Base-by-base conservation (phyloP, 2,329 filamentous ascomycete genomes). In the Purpureocillium lavendulum region DNA sequence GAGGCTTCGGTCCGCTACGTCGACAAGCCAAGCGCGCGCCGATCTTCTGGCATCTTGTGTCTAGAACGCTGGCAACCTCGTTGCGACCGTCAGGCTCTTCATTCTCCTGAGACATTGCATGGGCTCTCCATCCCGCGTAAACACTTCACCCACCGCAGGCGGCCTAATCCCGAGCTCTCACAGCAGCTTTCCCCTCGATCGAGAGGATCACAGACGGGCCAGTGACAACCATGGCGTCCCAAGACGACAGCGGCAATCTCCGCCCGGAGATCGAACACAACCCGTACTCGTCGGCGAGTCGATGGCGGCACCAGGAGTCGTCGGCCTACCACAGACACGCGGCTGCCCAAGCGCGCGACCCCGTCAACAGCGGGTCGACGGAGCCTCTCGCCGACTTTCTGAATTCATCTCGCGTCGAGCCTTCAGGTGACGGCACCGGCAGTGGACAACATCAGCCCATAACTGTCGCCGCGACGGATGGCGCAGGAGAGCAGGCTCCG, bases 291-390 rank as follows among this genome's bases (percentile, higher is more conserved):
- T 81, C 77, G 8, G 51, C 68, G 31, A 78, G 63, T 52, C 65
- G 65, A 49, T 82, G 78, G 78, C 71, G 77, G 40, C 78, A 82
- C 53, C 73, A 80, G 53, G 78, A 82, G 54, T 81, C 77, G 1
- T 63, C 64, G 11, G 64, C 73, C 28, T 82, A 67, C 52, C 66
- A 67, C 36, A 66, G 67, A 37, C 62, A 71, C 52, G 74, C 73
- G 28, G 65, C 43, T 14, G 49, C 55, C 26, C 40, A 52, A 24
- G 53, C 53, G 21, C 57, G 57, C 42, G 56, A 57, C 31, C 54
- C 56, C 34, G 47, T 53, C 49, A 42, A 61, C 64, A 40, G 29
- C 46, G 58, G 62, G 41, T 62, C 61, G 41, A 73, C 72, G 21
- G 63, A 58, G 49, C 71, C 75, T 40, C 65, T 81, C 24, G 66